Percentiles rank a stretch among this genome's conserved stretches.
These are phyloP conservation scores for Rutstroemia sp. DNA, from an alignment of 2,329 filamentous ascomycete species.

Conservation along the genomic window DNA sequence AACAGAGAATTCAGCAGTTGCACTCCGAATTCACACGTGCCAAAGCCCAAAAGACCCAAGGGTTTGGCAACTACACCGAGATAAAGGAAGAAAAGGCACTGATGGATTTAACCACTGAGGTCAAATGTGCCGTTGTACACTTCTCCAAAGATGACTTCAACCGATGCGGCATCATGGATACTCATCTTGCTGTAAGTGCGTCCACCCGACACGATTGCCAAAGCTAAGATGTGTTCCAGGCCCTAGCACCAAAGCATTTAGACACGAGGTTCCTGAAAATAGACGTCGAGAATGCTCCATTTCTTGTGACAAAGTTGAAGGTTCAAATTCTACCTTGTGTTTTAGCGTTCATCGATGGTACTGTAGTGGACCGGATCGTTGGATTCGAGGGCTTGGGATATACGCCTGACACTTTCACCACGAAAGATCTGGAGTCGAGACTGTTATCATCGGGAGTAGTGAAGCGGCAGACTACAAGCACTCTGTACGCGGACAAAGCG, in stretches of 20 bases:
- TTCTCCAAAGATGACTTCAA: slow-evolving; percentile 36
- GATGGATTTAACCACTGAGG: slow-evolving; percentile 39
- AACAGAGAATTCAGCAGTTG: slow-evolving; percentile 49
- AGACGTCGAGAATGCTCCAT: slow-evolving; percentile 52
- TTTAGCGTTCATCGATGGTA: slow-evolving; percentile 47
- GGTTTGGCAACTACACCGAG: slow-evolving; percentile 46
- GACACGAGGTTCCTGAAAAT: slow-evolving; percentile 51
- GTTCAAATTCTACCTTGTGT: slow-evolving; percentile 52
- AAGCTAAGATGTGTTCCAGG: slow-evolving; percentile 24
- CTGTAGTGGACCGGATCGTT: slow-evolving; percentile 47
- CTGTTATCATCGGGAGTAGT: slow-evolving; percentile 44
- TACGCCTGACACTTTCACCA: slow-evolving; percentile 44
- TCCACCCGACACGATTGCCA: not conserved
- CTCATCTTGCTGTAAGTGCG: slow-evolving; percentile 29
- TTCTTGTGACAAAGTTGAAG: slow-evolving; percentile 49
- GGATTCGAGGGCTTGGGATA: slow-evolving; percentile 51
- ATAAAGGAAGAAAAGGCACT: slow-evolving; percentile 51
- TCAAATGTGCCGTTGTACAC: slow-evolving; percentile 34
- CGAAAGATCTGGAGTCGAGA: slow-evolving; percentile 44
- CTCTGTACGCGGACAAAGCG: slow-evolving; percentile 33
- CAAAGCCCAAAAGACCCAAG: slow-evolving; percentile 41
- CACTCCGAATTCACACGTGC: slow-evolving; percentile 47
- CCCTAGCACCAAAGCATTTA: slow-evolving; percentile 47
- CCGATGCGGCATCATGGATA: slow-evolving; percentile 35
- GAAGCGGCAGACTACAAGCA: slow-evolving; percentile 42